These are phyloP conservation scores for Microcera coccophila DNA, from an alignment of 2,329 filamentous ascomycete genomes.

Conservation along the genomic window DNA sequence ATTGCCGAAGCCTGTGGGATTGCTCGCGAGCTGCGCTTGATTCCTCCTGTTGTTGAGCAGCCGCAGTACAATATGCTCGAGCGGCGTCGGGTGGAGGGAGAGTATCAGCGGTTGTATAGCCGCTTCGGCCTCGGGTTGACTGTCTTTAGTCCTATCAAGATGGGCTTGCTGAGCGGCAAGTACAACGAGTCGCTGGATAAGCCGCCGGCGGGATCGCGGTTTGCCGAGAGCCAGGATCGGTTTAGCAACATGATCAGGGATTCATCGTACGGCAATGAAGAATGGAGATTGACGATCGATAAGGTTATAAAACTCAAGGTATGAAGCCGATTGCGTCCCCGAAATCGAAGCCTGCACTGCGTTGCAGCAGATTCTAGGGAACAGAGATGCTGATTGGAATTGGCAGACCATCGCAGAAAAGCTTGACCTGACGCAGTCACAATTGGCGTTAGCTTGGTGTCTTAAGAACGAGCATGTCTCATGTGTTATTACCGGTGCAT, in stretches of 20 bases:
- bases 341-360: background rate
- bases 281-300: slow-evolving; percentile 50
- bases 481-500: slow-evolving; percentile 51
- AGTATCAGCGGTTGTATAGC: slow-evolving; percentile 59
- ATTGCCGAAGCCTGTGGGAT: slow-evolving; percentile 52
- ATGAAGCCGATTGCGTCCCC: background rate
- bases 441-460: slow-evolving; percentile 51
- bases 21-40: slow-evolving; percentile 56
- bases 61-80: slow-evolving; percentile 63
- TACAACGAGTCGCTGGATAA: slow-evolving; percentile 54
- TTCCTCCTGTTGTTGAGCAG: slow-evolving; percentile 64
- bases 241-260: slow-evolving; percentile 54
- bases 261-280: slow-evolving; percentile 38
- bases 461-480: slow-evolving; percentile 53
- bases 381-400: slow-evolving; percentile 17
- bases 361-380: background rate
- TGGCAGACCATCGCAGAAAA: slow-evolving; percentile 53
- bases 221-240: slow-evolving; percentile 53
- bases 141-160: slow-evolving; percentile 55
- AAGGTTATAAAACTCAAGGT: slow-evolving; percentile 31
- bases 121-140: slow-evolving; percentile 58
- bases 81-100: slow-evolving; percentile 59
- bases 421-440: slow-evolving; percentile 50
- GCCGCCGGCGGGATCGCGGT: slow-evolving; percentile 55
- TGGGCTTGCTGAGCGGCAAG: slow-evolving; percentile 61